Evolutionary conservation across 2,329 filamentous ascomycete species (phyloP).

Genomic region (Incumbomyces delicatus): DNA sequence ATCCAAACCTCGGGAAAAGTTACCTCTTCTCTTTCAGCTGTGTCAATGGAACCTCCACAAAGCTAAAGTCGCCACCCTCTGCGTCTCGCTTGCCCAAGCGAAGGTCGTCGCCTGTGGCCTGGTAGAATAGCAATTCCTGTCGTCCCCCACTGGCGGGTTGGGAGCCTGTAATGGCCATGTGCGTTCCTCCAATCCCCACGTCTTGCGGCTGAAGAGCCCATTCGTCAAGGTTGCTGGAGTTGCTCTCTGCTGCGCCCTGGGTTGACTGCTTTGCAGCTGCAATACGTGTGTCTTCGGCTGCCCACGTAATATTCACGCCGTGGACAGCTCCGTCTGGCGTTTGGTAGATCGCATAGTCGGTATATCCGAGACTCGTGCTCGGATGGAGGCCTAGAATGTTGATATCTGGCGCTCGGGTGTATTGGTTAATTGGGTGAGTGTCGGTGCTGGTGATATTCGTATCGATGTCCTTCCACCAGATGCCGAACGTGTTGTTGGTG

Average conservation of each 20-base stretch:
- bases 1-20: no score
- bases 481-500: conserved; percentile 2
- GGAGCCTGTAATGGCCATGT: conserved; percentile 4
- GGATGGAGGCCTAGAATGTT: neutral
- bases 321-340: neutral
- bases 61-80: neutral
- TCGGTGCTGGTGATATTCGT: neutral
- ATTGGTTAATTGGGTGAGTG: conserved; percentile 2
- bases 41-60: neutral
- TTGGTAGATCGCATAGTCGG: conserved; percentile 2
- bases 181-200: neutral
- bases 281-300: conserved; percentile 1
- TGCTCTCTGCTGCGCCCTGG: neutral
- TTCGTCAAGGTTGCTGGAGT: neutral
- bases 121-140: conserved; percentile 2
- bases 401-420: neutral
- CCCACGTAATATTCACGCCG: conserved; percentile 5
- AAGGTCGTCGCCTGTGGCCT: neutral
- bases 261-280: neutral
- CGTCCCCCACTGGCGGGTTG: neutral
- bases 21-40: neutral
- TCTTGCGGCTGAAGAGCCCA: conserved; percentile 1
- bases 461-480: conserved; percentile 5
- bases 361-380: conserved; percentile 1
- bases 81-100: neutral